phyloP scores from a whole-genome alignment of 2,329 filamentous ascomycete genomes.

The Dactylellina haptotyla region DNA sequence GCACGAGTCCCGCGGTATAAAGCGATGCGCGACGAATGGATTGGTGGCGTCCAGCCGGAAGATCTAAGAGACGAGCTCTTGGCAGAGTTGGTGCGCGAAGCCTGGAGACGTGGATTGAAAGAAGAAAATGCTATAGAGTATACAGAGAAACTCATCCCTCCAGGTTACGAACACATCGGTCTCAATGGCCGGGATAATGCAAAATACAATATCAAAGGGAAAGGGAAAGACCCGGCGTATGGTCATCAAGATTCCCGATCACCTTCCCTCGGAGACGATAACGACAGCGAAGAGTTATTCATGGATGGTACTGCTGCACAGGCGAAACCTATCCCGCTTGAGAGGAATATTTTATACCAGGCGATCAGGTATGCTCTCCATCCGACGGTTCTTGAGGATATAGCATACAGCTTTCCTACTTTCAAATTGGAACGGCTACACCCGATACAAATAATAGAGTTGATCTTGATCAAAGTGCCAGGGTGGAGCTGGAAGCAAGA shows the following conservation, averaged over 20 bases:
- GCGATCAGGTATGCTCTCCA: conserved; percentile 9
- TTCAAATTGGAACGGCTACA: conserved; percentile 24
- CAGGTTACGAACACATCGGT: not conserved
- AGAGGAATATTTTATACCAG: not conserved
- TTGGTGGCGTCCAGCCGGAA: not conserved
- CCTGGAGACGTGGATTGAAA: conserved; percentile 1
- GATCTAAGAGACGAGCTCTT: conserved; percentile 5
- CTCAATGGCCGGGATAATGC: not conserved
- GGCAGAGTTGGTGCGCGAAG: conserved; percentile 8
- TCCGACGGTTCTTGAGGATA: conserved; percentile 19
- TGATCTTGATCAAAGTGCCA: conserved; percentile 22
- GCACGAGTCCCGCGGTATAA: conserved; percentile 2
- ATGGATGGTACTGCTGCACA: not conserved
- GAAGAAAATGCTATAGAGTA: not conserved
- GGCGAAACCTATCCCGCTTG: not conserved
- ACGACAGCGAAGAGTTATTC: not conserved
- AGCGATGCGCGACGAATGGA: not conserved
- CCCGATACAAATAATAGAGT: conserved; percentile 33
- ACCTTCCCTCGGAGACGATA: not conserved
- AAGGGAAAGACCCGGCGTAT: not conserved
- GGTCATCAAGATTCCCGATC: not conserved
- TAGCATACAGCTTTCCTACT: conserved; percentile 23
- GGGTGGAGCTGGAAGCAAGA: conserved; percentile 41
- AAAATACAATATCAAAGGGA: not conserved
- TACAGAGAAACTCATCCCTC: not conserved